Conservation (phyloP, 208 protist species). For the Leishmania gerbilli region DNA sequence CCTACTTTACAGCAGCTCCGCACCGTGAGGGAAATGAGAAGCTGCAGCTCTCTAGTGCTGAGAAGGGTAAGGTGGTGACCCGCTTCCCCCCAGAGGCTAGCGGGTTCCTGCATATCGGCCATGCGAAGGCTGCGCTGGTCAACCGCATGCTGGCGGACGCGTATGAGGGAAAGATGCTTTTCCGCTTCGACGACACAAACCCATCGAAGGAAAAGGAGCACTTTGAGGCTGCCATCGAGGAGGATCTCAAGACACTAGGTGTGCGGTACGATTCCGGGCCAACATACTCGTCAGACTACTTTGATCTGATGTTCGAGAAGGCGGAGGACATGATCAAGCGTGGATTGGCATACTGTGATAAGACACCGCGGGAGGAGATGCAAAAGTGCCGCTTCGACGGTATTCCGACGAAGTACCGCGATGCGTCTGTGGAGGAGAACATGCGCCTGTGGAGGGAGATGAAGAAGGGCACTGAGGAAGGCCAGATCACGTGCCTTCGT, state of each 20-base stretch:
- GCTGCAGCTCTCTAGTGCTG: constrained; percentile 76
- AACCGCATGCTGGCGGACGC: constrained; percentile 96
- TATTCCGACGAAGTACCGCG: constrained; percentile 89
- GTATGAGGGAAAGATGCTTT: constrained; percentile 97
- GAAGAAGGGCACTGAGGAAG: constrained; percentile 85
- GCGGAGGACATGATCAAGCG: constrained; percentile 91
- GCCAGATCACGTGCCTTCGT: constrained; percentile 93
- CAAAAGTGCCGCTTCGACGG: constrained; percentile 92
- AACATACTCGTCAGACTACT: constrained; percentile 98
- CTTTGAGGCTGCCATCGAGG: constrained; percentile 96
- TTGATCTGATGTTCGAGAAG: constrained; percentile 94
- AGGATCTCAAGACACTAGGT: constrained; percentile 94
- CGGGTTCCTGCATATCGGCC: constrained; percentile 98
- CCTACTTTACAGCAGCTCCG: constrained; percentile 43
- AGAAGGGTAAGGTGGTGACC: constrained; percentile 93
- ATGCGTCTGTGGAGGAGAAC: constrained; percentile 95
- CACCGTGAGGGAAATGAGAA: constrained; percentile 60
- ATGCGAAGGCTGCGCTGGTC: constrained; percentile 98
- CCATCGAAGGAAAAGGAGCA: constrained; percentile 97
- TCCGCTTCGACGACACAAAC: constrained; percentile 99
- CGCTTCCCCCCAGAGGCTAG: constrained; percentile 98
- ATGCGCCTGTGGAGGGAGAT: constrained; percentile 96
- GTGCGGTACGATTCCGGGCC: constrained; percentile 88
- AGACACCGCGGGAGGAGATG: constrained; percentile 96
- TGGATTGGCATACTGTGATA: constrained; percentile 97